Base-by-base conservation (phyloP, 192 early-diverging fungal genomes). In the Powellomyces hirtus region DNA sequence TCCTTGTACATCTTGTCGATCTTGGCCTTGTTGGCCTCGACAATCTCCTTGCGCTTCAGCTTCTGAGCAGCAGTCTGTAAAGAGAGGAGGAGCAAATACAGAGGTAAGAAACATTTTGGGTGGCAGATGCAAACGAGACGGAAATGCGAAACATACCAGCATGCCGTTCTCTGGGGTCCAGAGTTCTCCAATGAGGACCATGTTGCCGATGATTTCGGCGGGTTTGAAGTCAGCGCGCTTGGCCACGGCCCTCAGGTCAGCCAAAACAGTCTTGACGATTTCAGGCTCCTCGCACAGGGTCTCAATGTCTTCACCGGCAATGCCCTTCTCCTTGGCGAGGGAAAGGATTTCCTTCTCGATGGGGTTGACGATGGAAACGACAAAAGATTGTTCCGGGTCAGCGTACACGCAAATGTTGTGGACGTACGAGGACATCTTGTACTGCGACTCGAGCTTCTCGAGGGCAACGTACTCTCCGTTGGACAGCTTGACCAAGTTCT, bases 1-100 rank as follows among this genome's bases (percentile, higher is more conserved):
- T 29, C 34, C 45, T 49, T 59, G 66, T 88, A 90, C 75, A 89
- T 76, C 22, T 59, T 60, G 3, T 78, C 78, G 46, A 94, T 75
- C 69, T 91, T 59, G 3, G 46, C 13, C 56, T 85, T 81, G 75
- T 91, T 91, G 24, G 72, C 75, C 56, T 87, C 79, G 59, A 80
- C 77, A 49, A 98, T 89, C 42, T 85, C 91, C 30, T 84, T 85
- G 34, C 96, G 88, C 55, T 94, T 90, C 52, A 97, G 73, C 79
- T 97, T 97, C 77, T 89, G 90, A n/a, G 95, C 94, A 24, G 97
- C 92, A n/a, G 97, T 98, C 78, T 93, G 76, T 65, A 90, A 68
- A 68, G 27, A 56, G 31, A 33, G 24, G 0, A 3, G 0, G 0
- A 29, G 57, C 14, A 52, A 7, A 52, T 22, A n/a, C 5, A 61